Base-by-base conservation (phyloP, 805 yeast species). In the Candida taoyuanica region DNA sequence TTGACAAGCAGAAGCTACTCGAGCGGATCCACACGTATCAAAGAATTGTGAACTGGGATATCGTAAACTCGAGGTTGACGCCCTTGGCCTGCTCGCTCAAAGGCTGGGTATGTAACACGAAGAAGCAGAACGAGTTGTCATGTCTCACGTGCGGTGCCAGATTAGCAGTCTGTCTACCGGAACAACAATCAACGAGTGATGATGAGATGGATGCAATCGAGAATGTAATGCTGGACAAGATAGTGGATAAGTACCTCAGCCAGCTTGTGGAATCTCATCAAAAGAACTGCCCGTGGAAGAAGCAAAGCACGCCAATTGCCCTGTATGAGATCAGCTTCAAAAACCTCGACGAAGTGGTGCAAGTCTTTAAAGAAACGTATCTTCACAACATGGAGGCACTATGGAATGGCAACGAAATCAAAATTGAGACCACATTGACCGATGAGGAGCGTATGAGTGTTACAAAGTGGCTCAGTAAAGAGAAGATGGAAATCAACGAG, bases 41-140 rank as follows among this genome's bases (percentile, higher is more conserved):
- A 20, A 64, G 62, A 7, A 61, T 70, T 2, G 48, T 69, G 26
- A 70, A 70, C 49, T 77, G 82, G 82, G 55, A 60, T 13, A 47
- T 73, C 12, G 49, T 50, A 3, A 51, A 50, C 33, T 25, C 31
- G 3, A 14, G 24, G 8, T 51, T 76, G 19, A 70, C 62, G 5
- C 79, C 78, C 36, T 56, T 77, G 24, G 62, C 53, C 21, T 71
- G 78, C 48, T 67, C 78, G 1, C 48, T 70, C 17, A 62, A 68
- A 37, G 83, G 83, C 2, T 77, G 82, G 82, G 56, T 52, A 34
- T 67, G 65, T 13, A 48, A 57, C 9, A 42, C 38, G 3, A 41
- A 56, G 20, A 59, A 52, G 31, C 23, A 18, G 13, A 64, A 67
- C 38, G 60, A 56, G 33, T 38, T 67, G 3, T 48, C 46, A 29